Percentiles rank a stretch among this genome's conserved stretches.
Conservation (phyloP, 768 basidiomycete genomes). For the Roridomyces roridus region DNA sequence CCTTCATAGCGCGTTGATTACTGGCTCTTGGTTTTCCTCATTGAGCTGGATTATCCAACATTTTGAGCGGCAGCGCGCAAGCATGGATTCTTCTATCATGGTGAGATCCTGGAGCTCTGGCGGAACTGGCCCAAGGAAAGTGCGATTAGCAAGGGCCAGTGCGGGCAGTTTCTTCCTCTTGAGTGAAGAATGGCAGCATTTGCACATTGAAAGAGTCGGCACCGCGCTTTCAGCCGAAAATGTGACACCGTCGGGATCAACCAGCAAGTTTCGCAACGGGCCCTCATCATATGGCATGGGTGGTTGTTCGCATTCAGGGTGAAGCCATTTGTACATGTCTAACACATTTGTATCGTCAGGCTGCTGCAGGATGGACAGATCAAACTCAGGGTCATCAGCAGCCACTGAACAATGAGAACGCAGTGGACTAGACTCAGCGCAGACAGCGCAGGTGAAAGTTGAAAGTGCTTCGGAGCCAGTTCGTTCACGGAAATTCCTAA, state of each 20-base stretch:
- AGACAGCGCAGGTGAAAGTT: neutral
- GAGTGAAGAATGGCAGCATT: too few relatives aligned
- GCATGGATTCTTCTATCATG: conserved; percentile 13
- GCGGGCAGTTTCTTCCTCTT: neutral
- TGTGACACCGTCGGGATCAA: too few relatives aligned
- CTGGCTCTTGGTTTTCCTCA: neutral
- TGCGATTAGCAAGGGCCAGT: neutral
- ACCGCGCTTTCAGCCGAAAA: too few relatives aligned
- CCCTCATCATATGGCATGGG: too few relatives aligned
- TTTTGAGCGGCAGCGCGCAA: conserved; percentile 19
- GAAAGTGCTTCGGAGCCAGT: conserved; percentile 1
- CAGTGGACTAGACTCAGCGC: neutral
- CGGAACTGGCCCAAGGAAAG: conserved; percentile 3
- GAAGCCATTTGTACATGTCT: too few relatives aligned
- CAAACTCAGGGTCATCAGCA: neutral
- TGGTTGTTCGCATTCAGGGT: too few relatives aligned
- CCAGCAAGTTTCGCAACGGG: too few relatives aligned
- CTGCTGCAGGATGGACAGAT: too few relatives aligned
- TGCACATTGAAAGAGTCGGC: too few relatives aligned
- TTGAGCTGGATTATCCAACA: conserved; percentile 7
- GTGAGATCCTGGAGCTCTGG: conserved; percentile 4
- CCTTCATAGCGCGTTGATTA: conserved; percentile 4
- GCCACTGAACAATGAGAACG: neutral
- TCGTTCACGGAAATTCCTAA: neutral
- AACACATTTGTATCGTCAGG: too few relatives aligned